Percentiles rank a stretch among this genome's conserved stretches.
These are phyloP conservation scores for Aspergillus quadrilineatus DNA, from an alignment of 2,329 filamentous ascomycete genomes.

Conservation along the genomic window DNA sequence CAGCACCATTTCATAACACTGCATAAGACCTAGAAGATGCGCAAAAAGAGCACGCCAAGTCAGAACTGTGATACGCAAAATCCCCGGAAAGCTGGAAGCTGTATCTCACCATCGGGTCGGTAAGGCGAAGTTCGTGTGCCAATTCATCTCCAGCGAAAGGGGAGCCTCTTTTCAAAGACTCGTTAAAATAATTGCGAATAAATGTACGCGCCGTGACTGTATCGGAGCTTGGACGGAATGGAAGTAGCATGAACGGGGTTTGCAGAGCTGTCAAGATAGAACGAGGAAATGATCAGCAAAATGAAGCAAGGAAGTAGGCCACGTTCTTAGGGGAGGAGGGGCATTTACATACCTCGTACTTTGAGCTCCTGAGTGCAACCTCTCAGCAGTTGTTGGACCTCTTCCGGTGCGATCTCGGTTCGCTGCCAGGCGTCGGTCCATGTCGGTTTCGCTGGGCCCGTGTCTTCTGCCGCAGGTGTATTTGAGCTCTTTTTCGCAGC, in stretches of 20 bases:
- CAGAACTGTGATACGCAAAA: neutral
- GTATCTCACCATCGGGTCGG: constrained; percentile 81
- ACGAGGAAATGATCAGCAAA: constrained; percentile 32
- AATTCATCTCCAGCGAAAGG: constrained; percentile 67
- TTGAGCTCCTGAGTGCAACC: constrained; percentile 90
- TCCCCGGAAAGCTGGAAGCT: neutral
- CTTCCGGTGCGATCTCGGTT: constrained; percentile 78
- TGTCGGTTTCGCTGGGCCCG: constrained; percentile 65
- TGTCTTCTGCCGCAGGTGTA: constrained; percentile 51
- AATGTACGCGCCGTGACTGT: constrained; percentile 89
- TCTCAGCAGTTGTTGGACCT: constrained; percentile 82
- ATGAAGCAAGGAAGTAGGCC: constrained; percentile 25
- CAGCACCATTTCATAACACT: constrained; percentile 98
- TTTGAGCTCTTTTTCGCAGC: constrained; percentile 60
- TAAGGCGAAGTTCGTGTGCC: constrained; percentile 83
- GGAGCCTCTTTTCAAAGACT: constrained; percentile 57
- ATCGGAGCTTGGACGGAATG: constrained; percentile 90
- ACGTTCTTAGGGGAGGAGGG: constrained; percentile 22
- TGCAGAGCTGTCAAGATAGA: constrained; percentile 65
- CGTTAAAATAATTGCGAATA: constrained; percentile 86
- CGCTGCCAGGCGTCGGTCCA: constrained; percentile 90
- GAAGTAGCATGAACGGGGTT: constrained; percentile 86
- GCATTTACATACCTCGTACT: constrained; percentile 69
- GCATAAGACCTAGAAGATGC: constrained; percentile 69
- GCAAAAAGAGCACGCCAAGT: constrained; percentile 12